Evolutionary conservation across 2,329 filamentous ascomycete species (phyloP).

Genomic region (Aspergillus tamarii): DNA sequence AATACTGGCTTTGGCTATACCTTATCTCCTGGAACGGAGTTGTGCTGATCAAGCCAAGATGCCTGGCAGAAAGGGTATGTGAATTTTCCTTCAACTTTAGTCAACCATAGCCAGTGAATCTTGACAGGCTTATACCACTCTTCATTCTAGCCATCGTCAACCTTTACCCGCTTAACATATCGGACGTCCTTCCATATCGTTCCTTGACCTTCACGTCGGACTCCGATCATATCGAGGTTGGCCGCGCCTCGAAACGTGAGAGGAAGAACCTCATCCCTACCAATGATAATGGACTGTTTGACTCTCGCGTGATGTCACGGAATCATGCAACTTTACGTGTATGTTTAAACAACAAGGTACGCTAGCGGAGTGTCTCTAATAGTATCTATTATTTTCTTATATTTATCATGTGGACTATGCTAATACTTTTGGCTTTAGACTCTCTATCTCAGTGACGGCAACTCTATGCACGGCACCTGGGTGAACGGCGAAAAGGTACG

Average conservation of each 20-base stretch:
- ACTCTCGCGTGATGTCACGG: conserved; percentile 52
- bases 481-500: conserved; percentile 53
- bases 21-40: background rate
- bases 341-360: conserved; percentile 32
- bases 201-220: conserved; percentile 34
- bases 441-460: conserved; percentile 57
- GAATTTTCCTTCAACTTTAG: background rate
- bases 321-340: conserved; percentile 46
- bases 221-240: conserved; percentile 38
- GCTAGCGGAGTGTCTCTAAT: background rate
- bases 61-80: conserved; percentile 30
- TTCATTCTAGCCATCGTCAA: conserved; percentile 35
- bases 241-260: conserved; percentile 46
- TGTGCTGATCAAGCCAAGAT: conserved; percentile 17
- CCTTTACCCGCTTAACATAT: conserved; percentile 32
- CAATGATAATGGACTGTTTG: conserved; percentile 48
- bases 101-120: background rate
- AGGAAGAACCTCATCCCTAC: conserved; percentile 39
- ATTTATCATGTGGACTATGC: background rate
- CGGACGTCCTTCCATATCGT: conserved; percentile 33
- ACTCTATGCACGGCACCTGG: conserved; percentile 66
- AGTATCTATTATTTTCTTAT: background rate
- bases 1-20: background rate
- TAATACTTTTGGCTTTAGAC: conserved; percentile 25
- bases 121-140: conserved; percentile 12